Evolutionary conservation across 1,284 basidiomycete genomes (phyloP).

Genomic region (Puccinia triticina): DNA sequence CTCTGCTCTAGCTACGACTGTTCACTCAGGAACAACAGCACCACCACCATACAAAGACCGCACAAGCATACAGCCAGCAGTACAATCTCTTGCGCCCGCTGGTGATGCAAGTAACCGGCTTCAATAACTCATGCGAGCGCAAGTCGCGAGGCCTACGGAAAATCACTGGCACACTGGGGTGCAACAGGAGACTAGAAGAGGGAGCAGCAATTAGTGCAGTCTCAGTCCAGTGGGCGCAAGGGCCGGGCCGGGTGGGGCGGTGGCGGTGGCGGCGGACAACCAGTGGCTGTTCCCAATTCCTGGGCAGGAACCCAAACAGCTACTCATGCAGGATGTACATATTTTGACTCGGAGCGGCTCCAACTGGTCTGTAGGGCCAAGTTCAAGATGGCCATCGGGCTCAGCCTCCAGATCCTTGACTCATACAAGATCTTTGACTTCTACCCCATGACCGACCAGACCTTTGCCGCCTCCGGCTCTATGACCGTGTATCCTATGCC

Average conservation of each 20-base stretch:
- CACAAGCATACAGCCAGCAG: conserved; percentile 63
- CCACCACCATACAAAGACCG: conserved; percentile 70
- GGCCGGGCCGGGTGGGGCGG: neutral
- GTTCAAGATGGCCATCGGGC: conserved; percentile 80
- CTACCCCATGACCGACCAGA: conserved; percentile 58
- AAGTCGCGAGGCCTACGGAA: conserved; percentile 41
- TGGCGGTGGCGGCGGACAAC: neutral
- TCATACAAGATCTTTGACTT: conserved; percentile 72
- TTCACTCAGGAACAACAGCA: neutral
- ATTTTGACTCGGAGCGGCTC: conserved; percentile 73
- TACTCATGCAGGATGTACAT: conserved; percentile 69
- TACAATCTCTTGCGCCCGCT: conserved; percentile 30
- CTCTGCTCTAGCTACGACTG: conserved; percentile 43
- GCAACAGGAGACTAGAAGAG: conserved; percentile 24
- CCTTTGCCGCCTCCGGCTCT: conserved; percentile 56
- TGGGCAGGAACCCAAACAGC: conserved; percentile 29
- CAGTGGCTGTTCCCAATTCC: conserved; percentile 33
- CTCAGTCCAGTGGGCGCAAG: neutral
- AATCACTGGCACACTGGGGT: conserved; percentile 35
- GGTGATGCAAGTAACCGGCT: conserved; percentile 31
- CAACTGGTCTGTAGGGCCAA: conserved; percentile 86
- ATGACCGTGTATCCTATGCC: neutral
- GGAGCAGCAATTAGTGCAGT: conserved; percentile 37
- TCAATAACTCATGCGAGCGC: conserved; percentile 35
- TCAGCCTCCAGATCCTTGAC: conserved; percentile 84